A percentile compares a stretch with the other conserved stretches of the same genome.
phyloP scores from a whole-genome alignment of 2,329 filamentous ascomycete species.

The Fusarium compactum region DNA sequence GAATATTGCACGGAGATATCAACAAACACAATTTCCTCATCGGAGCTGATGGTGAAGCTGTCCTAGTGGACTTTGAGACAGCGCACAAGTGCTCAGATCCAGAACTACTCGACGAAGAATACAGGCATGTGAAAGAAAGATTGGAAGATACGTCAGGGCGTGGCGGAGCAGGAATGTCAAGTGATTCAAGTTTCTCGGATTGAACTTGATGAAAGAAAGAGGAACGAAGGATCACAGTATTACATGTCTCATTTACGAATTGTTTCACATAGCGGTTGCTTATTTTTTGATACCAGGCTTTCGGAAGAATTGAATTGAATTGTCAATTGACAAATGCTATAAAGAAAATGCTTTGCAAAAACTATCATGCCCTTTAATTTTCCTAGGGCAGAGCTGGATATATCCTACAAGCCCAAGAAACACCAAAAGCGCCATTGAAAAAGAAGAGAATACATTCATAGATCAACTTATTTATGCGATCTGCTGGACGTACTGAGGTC shows the following conservation, averaged over 20 bases:
- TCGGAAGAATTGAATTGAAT: conserved; percentile 8
- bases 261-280: conserved; percentile 2
- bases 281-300: conserved; percentile 32
- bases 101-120: conserved; percentile 44
- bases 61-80: conserved; percentile 52
- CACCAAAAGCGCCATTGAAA: conserved; percentile 34
- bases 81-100: conserved; percentile 44
- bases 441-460: background rate
- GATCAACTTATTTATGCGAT: conserved; percentile 37
- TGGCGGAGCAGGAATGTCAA: conserved; percentile 45
- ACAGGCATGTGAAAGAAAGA: conserved; percentile 36
- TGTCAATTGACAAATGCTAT: conserved; percentile 27
- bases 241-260: conserved; percentile 12
- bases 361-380: conserved; percentile 9
- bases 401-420: conserved; percentile 30
- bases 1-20: conserved; percentile 52
- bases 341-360: background rate
- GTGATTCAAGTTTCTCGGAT: conserved; percentile 44
- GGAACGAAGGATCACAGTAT: conserved; percentile 7
- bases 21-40: conserved; percentile 54
- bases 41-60: conserved; percentile 41
- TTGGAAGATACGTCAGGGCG: conserved; percentile 44
- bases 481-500: conserved; percentile 53
- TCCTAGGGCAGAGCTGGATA: conserved; percentile 8
- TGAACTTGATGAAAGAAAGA: conserved; percentile 12